These are phyloP conservation scores for Parasarocladium wereldwijsianum DNA, from an alignment of 2,329 filamentous ascomycete genomes.

Conservation along the genomic window DNA sequence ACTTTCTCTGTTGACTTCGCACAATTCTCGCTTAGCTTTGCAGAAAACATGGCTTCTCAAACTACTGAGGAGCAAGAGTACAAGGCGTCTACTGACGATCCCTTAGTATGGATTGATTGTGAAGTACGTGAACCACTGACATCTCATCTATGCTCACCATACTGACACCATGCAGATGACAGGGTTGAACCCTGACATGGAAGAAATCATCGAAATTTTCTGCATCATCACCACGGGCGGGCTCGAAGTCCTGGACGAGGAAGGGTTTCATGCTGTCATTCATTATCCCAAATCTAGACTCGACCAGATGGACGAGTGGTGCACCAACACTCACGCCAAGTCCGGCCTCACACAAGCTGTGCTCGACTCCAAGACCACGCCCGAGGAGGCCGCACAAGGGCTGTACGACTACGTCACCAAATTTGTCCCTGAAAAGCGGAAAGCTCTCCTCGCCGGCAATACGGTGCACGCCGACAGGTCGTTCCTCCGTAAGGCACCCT, in stretches of 20 bases:
- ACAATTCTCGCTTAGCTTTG: no score
- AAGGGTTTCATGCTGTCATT: slow-evolving; percentile 68
- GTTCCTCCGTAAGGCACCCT: slow-evolving; percentile 65
- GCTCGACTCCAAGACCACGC: slow-evolving; percentile 55
- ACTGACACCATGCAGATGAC: slow-evolving; percentile 55
- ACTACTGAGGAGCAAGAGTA: neutral
- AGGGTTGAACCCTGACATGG: slow-evolving; percentile 51
- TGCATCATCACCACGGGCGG: slow-evolving; percentile 79
- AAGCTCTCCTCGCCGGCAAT: slow-evolving; percentile 74
- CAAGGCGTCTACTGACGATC: slow-evolving; percentile 27
- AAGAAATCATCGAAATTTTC: slow-evolving; percentile 82
- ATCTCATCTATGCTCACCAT: slow-evolving; percentile 2
- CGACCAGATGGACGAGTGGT: slow-evolving; percentile 79
- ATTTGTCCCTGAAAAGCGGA: slow-evolving; percentile 50
- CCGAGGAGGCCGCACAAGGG: slow-evolving; percentile 54
- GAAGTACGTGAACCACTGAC: slow-evolving; percentile 23
- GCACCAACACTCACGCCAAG: slow-evolving; percentile 59
- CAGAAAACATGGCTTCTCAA: neutral
- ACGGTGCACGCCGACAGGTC: slow-evolving; percentile 80
- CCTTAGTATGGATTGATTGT: slow-evolving; percentile 75
- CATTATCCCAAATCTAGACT: slow-evolving; percentile 58
- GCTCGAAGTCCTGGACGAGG: slow-evolving; percentile 58
- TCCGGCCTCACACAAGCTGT: slow-evolving; percentile 74
- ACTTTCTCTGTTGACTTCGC: no score
- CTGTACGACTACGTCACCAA: slow-evolving; percentile 67